These are phyloP conservation scores for Taphrina betulina DNA, from an alignment of 1,139 yeast genomes.

Conservation along the genomic window DNA sequence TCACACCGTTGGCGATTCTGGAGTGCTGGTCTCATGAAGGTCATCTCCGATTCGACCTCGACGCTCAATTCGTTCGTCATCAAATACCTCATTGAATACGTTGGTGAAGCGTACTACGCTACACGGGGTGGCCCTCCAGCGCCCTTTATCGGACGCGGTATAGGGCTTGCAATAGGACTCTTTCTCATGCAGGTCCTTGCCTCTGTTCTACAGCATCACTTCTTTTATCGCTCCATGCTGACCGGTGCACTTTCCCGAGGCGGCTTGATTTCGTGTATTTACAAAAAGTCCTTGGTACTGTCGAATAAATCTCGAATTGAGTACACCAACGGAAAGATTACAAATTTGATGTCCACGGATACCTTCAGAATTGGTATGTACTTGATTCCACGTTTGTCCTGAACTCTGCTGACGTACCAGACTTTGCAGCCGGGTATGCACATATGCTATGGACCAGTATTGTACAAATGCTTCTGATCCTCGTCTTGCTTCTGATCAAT, in stretches of 20 bases:
- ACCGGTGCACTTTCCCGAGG: slow-evolving; percentile 71
- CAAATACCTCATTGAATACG: slow-evolving; percentile 55
- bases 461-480: slow-evolving; percentile 60
- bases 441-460: slow-evolving; percentile 66
- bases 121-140: slow-evolving; percentile 33
- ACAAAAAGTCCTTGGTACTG: slow-evolving; percentile 64
- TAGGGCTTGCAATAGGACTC: slow-evolving; percentile 62
- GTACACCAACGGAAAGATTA: slow-evolving; percentile 66
- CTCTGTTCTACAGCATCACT: slow-evolving; percentile 61
- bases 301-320: slow-evolving; percentile 59
- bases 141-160: slow-evolving; percentile 51
- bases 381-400: not conserved
- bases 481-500: slow-evolving; percentile 64
- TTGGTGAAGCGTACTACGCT: slow-evolving; percentile 42
- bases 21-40: slow-evolving; percentile 49
- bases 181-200: slow-evolving; percentile 50
- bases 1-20: slow-evolving; percentile 59
- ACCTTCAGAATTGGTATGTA: slow-evolving; percentile 60
- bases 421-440: slow-evolving; percentile 69
- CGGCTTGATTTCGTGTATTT: slow-evolving; percentile 62
- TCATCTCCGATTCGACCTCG: slow-evolving; percentile 53
- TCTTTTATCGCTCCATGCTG: slow-evolving; percentile 59
- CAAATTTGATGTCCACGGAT: slow-evolving; percentile 76
- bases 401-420: not conserved
- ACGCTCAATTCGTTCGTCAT: slow-evolving; percentile 55